A percentile compares a stretch with the other conserved stretches of the same genome.
These are phyloP conservation scores for Phytophthora litchii DNA, from an alignment of 352 stramenopile species.

Conservation along the genomic window DNA sequence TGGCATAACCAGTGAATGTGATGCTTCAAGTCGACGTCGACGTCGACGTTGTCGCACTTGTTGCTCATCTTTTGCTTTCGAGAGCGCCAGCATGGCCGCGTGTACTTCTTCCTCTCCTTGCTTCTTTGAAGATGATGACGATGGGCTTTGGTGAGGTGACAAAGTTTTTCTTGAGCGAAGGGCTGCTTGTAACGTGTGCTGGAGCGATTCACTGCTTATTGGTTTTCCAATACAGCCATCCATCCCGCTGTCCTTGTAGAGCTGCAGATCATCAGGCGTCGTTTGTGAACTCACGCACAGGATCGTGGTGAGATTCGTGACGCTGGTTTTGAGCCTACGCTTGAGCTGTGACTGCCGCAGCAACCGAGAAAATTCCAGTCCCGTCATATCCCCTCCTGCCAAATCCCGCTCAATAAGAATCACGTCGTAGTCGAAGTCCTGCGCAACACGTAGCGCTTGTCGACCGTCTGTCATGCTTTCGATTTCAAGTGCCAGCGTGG, in stretches of 20 bases:
- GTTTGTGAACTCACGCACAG: slow-evolving; percentile 79
- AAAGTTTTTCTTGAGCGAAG: slow-evolving; percentile 28
- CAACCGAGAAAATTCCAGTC: slow-evolving; percentile 77
- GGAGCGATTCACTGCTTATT: slow-evolving; percentile 60
- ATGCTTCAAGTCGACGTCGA: slow-evolving; percentile 44
- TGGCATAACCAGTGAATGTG: slow-evolving; percentile 50
- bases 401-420: slow-evolving; percentile 87
- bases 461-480: slow-evolving; percentile 64
- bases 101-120: slow-evolving; percentile 29
- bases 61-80: slow-evolving; percentile 51
- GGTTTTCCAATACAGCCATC: slow-evolving; percentile 92
- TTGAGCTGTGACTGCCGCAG: slow-evolving; percentile 84
- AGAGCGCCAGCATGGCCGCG: slow-evolving; percentile 45
- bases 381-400: slow-evolving; percentile 41
- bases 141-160: slow-evolving; percentile 1
- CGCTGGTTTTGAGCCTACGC: slow-evolving; percentile 38
- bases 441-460: slow-evolving; percentile 56
- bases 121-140: background rate
- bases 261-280: slow-evolving; percentile 66
- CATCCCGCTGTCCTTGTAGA: slow-evolving; percentile 91
- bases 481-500: slow-evolving; percentile 38
- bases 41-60: slow-evolving; percentile 43
- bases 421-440: slow-evolving; percentile 76
- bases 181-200: slow-evolving; percentile 83
- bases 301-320: slow-evolving; percentile 31